Conservation (phyloP, 306 rosid genomes). For the Prunus dulcis region DNA sequence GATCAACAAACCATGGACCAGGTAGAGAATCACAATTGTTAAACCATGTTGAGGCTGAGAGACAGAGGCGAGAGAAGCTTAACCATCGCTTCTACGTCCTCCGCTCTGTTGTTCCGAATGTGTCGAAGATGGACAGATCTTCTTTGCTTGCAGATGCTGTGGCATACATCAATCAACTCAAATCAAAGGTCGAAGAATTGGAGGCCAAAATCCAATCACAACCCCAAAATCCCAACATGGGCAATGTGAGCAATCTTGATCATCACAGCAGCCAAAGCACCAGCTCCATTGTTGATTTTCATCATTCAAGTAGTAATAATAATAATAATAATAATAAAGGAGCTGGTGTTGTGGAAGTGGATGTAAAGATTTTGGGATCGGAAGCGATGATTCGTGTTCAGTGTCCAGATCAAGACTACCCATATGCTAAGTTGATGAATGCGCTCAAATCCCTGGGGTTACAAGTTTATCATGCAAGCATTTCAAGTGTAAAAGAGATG, state of each 20-base stretch:
- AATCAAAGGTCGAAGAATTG: slow-evolving; percentile 19
- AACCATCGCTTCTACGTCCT: slow-evolving; percentile 48
- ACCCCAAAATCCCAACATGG: background rate
- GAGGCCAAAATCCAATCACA: slow-evolving; percentile 7
- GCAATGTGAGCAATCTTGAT: background rate
- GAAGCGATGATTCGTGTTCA: slow-evolving; percentile 49
- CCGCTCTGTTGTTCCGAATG: slow-evolving; percentile 47
- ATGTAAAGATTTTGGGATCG: slow-evolving; percentile 37
- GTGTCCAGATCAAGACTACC: slow-evolving; percentile 32
- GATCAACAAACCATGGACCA: background rate
- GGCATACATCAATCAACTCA: slow-evolving; percentile 35
- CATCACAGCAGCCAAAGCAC: background rate
- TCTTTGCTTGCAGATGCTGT: slow-evolving; percentile 44
- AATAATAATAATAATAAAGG: background rate
- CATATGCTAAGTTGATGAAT: slow-evolving; percentile 46
- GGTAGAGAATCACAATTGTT: background rate
- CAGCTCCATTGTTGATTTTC: background rate
- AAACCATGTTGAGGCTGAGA: slow-evolving; percentile 47
- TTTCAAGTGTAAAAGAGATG: slow-evolving; percentile 40
- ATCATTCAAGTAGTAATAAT: background rate
- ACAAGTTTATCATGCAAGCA: slow-evolving; percentile 38
- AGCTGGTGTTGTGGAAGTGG: slow-evolving; percentile 16
- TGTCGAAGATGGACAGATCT: slow-evolving; percentile 55
- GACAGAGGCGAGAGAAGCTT: slow-evolving; percentile 39
- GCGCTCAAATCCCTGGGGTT: slow-evolving; percentile 35